These are phyloP conservation scores for Irineochytrium annulatum DNA, from an alignment of 192 early-diverging fungal species.

Conservation along the genomic window DNA sequence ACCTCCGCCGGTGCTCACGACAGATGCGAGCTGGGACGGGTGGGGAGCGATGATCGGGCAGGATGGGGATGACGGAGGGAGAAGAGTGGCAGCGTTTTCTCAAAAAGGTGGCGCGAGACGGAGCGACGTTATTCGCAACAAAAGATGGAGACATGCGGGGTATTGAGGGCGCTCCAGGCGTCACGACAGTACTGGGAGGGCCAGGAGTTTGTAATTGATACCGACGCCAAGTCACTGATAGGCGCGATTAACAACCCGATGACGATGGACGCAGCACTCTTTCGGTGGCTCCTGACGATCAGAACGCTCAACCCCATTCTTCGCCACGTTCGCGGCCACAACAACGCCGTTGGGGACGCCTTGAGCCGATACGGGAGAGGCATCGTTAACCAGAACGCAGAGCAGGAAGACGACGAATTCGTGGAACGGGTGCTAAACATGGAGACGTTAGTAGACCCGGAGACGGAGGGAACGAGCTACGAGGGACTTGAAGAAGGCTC, in stretches of 20 bases:
- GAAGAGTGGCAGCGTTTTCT: background rate
- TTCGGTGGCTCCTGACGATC: background rate
- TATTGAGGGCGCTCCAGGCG: background rate
- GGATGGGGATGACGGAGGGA: background rate
- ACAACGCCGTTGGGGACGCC: background rate
- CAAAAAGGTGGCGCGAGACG: background rate
- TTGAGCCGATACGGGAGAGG: too few relatives aligned
- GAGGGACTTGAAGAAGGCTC: too few relatives aligned
- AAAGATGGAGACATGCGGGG: background rate
- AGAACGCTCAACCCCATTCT: background rate
- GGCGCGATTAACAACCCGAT: background rate
- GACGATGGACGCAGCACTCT: background rate
- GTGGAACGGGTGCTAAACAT: too few relatives aligned
- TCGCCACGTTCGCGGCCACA: background rate
- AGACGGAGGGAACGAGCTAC: too few relatives aligned
- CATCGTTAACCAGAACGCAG: too few relatives aligned
- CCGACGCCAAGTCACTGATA: background rate
- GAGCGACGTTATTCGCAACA: background rate
- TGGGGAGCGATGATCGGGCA: background rate
- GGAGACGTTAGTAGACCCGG: too few relatives aligned
- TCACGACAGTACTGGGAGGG: background rate
- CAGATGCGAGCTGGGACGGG: background rate
- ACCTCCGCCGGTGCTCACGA: too few relatives aligned
- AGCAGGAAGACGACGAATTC: too few relatives aligned
- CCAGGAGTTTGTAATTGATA: background rate